Percentiles rank a stretch among this genome's conserved stretches.
Conservation (phyloP, 768 basidiomycete species). For the Rubroboletus satanas region DNA sequence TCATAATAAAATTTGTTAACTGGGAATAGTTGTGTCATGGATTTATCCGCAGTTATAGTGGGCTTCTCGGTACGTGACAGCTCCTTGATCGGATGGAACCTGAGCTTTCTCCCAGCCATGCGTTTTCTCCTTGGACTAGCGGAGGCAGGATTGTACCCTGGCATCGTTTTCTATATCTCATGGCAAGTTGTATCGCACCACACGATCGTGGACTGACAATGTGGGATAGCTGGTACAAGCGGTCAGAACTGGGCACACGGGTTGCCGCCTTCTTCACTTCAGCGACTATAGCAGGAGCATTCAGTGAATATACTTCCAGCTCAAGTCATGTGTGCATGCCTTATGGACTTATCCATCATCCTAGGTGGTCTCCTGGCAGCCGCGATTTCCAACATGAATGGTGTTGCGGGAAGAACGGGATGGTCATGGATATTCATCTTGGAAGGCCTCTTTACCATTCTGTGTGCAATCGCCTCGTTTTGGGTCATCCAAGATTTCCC, state of each 20-base stretch:
- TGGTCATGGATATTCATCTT: conserved; percentile 76
- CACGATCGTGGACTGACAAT: background rate
- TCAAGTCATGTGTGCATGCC: background rate
- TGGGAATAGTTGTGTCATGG: conserved; percentile 56
- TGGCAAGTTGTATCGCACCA: conserved; percentile 35
- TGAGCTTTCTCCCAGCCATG: conserved; percentile 37
- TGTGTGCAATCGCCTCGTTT: conserved; percentile 56
- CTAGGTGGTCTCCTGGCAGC: conserved; percentile 62
- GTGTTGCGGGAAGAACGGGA: conserved; percentile 57
- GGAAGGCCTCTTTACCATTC: conserved; percentile 66
- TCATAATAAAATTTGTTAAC: background rate
- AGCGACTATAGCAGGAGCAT: conserved; percentile 74
- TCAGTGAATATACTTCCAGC: conserved; percentile 43
- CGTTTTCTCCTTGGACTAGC: conserved; percentile 57
- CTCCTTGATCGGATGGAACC: background rate
- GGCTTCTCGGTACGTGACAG: conserved; percentile 48
- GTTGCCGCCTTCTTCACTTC: conserved; percentile 77
- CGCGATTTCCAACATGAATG: conserved; percentile 68
- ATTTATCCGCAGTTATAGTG: conserved; percentile 55
- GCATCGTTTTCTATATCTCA: conserved; percentile 59
- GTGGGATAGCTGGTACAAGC: conserved; percentile 67
- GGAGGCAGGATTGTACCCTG: conserved; percentile 51
- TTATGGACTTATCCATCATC: background rate
- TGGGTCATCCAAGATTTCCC: conserved; percentile 80
- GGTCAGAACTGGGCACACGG: conserved; percentile 68